Conservation (phyloP, 2,329 filamentous ascomycete genomes). For the Cytospora piceicola region DNA sequence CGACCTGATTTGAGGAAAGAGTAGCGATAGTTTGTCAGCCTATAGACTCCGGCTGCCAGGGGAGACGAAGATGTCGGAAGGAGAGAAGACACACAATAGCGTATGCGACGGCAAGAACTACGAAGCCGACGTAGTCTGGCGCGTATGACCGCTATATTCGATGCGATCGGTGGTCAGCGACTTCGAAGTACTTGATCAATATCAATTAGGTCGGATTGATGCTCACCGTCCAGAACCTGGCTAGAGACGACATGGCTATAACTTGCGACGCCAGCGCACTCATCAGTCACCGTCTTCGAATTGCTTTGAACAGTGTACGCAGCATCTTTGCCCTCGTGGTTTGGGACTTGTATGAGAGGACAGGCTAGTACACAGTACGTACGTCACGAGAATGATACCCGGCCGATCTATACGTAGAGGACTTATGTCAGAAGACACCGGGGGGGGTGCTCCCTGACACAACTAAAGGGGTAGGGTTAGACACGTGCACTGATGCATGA, state of each 20-base stretch:
- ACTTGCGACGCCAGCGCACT: slow-evolving; percentile 44
- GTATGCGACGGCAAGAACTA: slow-evolving; percentile 70
- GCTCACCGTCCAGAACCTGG: slow-evolving; percentile 52
- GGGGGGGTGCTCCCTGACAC: too few species aligned
- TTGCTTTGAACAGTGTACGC: slow-evolving; percentile 41
- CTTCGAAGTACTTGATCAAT: background rate
- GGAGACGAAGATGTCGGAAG: slow-evolving; percentile 24
- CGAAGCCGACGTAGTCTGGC: slow-evolving; percentile 83
- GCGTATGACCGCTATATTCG: slow-evolving; percentile 73
- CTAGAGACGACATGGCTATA: slow-evolving; percentile 39
- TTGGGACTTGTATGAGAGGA: background rate
- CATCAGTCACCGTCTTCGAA: slow-evolving; percentile 51
- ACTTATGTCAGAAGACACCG: too few species aligned
- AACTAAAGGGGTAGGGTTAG: too few species aligned
- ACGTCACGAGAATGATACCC: slow-evolving; percentile 4
- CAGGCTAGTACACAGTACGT: background rate
- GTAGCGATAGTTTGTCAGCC: background rate
- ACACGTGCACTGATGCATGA: too few species aligned
- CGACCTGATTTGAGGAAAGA: slow-evolving; percentile 52
- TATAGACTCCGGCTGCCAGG: slow-evolving; percentile 31
- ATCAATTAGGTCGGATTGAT: slow-evolving; percentile 15
- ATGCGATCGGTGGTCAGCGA: slow-evolving; percentile 12
- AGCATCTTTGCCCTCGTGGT: slow-evolving; percentile 40
- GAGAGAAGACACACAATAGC: slow-evolving; percentile 54
- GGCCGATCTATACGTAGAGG: background rate